Evolutionary conservation across 345 rosid genomes (phyloP), one percentile per base, ranked within the genome.

Genomic region (Adansonia digitata): DNA sequence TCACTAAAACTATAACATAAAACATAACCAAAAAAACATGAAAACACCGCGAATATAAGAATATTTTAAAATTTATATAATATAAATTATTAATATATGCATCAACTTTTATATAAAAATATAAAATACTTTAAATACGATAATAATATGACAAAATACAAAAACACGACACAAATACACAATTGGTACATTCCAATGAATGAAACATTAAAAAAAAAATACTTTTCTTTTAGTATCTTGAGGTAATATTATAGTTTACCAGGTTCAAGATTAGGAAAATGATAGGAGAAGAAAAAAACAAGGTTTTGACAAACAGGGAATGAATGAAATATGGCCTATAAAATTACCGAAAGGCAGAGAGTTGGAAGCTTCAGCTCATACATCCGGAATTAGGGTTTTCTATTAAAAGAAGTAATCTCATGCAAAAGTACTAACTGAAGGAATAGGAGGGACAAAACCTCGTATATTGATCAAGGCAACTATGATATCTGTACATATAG

Each of bases 401-500:
- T 42, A 49, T 12, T 59, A 43, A 53, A 61, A 18, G 59, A 24
- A 55, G 62, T 49, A 48, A 31, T 62, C 72, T 68, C 77, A 81
- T 48, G 77, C 55, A 22, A 72, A 56, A 40, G 60, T 31, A 49
- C 60, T n/a, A 29, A 71, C 68, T 51, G 5, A 43, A 68, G 26
- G 48, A 67, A 22, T 60, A 72, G 39, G 73, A 62, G 42, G 42
- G 67, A 75, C 77, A 63, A 22, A 56, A 57, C 81, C 80, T 75
- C 80, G 69, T 75, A 69, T 82, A 80, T 80, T 76, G 73, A 82
- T 75, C 10, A 82, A 72, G 74, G 76, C 77, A 69, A 31, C 81
- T 84, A 82, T 80, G 79, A 39, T 31, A 84, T 80, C 89, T 86
- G 83, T 86, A 86, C 87, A 86, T 80, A 78, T 24, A 62, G 43